phyloP scores from a whole-genome alignment of 2,329 filamentous ascomycete genomes.

The Colletotrichum ledebouriae region DNA sequence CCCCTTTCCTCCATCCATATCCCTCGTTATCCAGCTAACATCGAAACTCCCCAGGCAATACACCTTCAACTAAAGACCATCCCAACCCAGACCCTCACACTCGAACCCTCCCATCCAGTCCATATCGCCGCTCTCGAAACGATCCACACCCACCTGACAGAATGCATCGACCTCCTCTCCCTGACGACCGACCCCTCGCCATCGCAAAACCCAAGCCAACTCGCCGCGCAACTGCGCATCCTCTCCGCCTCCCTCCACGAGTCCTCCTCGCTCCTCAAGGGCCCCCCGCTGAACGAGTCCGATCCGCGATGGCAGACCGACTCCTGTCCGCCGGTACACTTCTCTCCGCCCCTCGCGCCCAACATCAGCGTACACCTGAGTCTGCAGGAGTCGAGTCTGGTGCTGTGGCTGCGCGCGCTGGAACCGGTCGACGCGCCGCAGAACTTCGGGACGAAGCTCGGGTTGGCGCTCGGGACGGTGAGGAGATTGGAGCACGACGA shows the following conservation, averaged over 20 bases:
- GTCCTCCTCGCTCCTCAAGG: conserved; percentile 67
- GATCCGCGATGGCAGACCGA: conserved; percentile 60
- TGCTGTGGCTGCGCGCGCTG: conserved; percentile 78
- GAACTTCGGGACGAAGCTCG: conserved; percentile 76
- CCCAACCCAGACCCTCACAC: conserved; percentile 62
- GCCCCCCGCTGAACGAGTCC: conserved; percentile 58
- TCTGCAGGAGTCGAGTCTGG: conserved; percentile 77
- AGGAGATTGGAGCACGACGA: conserved; percentile 82
- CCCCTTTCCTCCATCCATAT: background rate
- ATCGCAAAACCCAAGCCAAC: conserved; percentile 68
- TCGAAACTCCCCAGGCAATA: conserved; percentile 68
- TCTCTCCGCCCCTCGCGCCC: conserved; percentile 61
- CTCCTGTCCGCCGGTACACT: conserved; percentile 60
- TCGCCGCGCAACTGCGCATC: conserved; percentile 68
- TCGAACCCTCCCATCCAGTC: conserved; percentile 64
- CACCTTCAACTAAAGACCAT: conserved; percentile 82
- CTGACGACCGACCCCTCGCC: conserved; percentile 66
- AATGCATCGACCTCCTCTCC: conserved; percentile 85
- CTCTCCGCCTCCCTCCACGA: conserved; percentile 68
- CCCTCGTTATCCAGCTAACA: background rate
- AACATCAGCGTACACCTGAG: conserved; percentile 81
- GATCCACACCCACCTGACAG: conserved; percentile 82
- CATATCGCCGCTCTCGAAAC: conserved; percentile 78
- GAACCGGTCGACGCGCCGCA: conserved; percentile 75
- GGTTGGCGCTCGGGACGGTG: conserved; percentile 75